Base-by-base conservation (phyloP, 1,284 basidiomycete genomes). In the Apiotrichum gamsii region DNA sequence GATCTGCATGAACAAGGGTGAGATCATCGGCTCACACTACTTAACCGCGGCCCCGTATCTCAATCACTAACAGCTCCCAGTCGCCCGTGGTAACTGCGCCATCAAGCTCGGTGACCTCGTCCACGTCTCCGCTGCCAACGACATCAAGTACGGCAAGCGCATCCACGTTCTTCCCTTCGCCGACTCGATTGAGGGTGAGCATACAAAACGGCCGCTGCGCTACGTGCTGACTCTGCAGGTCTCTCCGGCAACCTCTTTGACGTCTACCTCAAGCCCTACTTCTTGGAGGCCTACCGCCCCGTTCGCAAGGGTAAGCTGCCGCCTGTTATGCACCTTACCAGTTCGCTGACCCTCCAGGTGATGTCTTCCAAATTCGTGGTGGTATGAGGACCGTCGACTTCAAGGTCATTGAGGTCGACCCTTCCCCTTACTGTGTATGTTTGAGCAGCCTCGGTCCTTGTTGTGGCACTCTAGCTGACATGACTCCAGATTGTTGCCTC, bases 101-200 rank as follows among this genome's bases (percentile, higher is more conserved):
- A 89, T 97, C 63, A 98, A 97, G 78, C 84, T 98, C 36, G 94
- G 89, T 40, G 95, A 99, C 72, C 80, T 97, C 37, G 87, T 90
- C 67, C 90, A 89, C 55, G 90, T 99, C 2, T 91, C 97, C 67
- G 83, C 90, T 58, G 96, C 93, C 71, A 82, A 87, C 59, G 94
- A 98, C 67, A 98, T 98, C 80, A 97, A 97, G 74, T 99, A 99
- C 72, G 95, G 95, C 62, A 98, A 98, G 74, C 85, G 94, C 48
- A 84, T 99, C 36, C 95, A 98, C 71, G 81, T 98, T 46, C 78
- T 99, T 20, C 95, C 95, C 11, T 98, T 99, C 67, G 93, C 97
- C 65, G 95, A 99, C 77, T 97, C 94, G 10, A 79, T 98, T 56
- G 95, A 98, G 75, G 95, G 25, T 28, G 25, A 28, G 25, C 11